phyloP scores from a whole-genome alignment of 2,329 filamentous ascomycete species.

The Pyricularia pennisetigena region DNA sequence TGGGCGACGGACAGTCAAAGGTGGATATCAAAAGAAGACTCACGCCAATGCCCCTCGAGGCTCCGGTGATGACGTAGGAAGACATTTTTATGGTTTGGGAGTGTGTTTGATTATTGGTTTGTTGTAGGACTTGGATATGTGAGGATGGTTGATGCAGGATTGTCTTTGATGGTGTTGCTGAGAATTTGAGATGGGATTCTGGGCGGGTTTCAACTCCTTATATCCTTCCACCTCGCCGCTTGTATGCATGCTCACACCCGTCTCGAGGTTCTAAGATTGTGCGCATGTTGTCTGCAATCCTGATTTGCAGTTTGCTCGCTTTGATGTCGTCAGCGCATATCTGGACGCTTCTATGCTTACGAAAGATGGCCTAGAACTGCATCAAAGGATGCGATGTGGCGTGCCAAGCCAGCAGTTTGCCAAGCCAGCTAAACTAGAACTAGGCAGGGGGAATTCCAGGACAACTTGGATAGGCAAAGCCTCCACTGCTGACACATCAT shows the following conservation, averaged over 20 bases:
- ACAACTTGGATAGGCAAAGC: neutral
- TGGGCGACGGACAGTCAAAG: neutral
- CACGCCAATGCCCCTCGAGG: conserved; percentile 14
- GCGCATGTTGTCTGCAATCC: too few relatives aligned
- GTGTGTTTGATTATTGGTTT: too few relatives aligned
- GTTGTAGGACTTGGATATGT: neutral
- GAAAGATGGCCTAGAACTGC: too few relatives aligned
- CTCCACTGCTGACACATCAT: neutral
- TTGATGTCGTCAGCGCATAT: too few relatives aligned
- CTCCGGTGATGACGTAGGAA: conserved; percentile 14
- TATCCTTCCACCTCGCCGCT: neutral
- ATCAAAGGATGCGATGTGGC: too few relatives aligned
- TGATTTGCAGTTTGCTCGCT: too few relatives aligned
- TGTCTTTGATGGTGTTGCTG: neutral
- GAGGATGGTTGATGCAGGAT: too few relatives aligned
- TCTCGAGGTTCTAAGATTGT: too few relatives aligned
- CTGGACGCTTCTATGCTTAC: too few relatives aligned
- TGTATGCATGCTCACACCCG: too few relatives aligned
- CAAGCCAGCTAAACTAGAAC: neutral
- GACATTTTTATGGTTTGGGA: conserved; percentile 9
- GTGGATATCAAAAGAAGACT: conserved; percentile 1
- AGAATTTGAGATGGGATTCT: neutral
- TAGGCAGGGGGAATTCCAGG: neutral
- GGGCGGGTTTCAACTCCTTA: neutral
- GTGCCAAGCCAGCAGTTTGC: too few relatives aligned